These are phyloP conservation scores for Passiflora organensis DNA, from an alignment of 345 rosid genomes.

Conservation along the genomic window DNA sequence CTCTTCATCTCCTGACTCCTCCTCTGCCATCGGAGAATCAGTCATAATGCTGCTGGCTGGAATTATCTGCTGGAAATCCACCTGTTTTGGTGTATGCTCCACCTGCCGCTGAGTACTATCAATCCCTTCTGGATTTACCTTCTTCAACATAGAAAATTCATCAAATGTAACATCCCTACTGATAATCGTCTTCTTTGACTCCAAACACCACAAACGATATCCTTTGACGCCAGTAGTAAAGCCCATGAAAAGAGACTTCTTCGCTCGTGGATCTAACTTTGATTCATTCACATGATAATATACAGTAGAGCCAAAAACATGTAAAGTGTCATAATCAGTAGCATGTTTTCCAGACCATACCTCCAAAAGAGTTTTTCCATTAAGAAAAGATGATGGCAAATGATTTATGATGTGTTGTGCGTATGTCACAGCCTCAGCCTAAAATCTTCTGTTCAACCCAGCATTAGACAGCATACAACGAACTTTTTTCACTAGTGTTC, in stretches of 20 bases:
- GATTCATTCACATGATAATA: not conserved
- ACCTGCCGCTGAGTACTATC: too few relatives aligned
- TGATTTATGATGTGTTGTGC: not conserved
- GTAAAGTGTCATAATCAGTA: slow-evolving; percentile 1
- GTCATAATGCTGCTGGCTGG: not conserved
- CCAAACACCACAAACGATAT: not conserved
- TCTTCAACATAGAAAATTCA: not conserved
- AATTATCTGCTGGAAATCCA: not conserved
- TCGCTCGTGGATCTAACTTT: not conserved
- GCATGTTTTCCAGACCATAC: not conserved
- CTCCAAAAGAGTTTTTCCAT: not conserved
- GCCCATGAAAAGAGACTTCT: not conserved
- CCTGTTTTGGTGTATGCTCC: not conserved
- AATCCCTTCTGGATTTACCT: not conserved
- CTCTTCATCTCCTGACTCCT: not conserved
- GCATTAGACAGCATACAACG: not conserved
- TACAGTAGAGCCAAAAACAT: slow-evolving; percentile 1
- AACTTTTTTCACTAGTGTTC: not conserved
- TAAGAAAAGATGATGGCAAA: not conserved
- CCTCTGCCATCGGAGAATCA: not conserved
- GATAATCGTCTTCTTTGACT: not conserved
- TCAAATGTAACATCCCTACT: slow-evolving; percentile 1
- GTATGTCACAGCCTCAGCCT: not conserved
- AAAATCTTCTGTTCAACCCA: not conserved
- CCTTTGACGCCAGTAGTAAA: not conserved